Evolutionary conservation across 2,329 filamentous ascomycete species (phyloP), one percentile per base, ranked within the genome.

Genomic region (Neopestalotiopsis rosae): DNA sequence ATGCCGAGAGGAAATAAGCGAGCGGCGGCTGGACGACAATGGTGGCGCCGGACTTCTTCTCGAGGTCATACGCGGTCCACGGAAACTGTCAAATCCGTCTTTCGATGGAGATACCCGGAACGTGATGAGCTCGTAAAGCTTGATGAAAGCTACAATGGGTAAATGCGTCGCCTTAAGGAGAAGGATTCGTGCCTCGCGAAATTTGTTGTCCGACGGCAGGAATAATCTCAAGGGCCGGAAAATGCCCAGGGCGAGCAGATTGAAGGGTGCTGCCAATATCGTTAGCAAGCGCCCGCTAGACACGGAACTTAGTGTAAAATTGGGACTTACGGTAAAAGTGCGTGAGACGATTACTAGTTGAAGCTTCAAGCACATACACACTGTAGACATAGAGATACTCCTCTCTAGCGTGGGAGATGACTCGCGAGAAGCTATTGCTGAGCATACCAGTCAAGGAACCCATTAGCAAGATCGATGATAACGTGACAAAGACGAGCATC

Each of bases 301-400:
- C 61, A 4, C 9, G 1, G 14, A 30, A n/a, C 38, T 42, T 17
- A 34, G 17, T 10, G 38, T 1, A 24, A 13, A 13, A 42, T 20
- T 17, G 30, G 30, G 14, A 74, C 77, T 70, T 71, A 79, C 77
- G 90, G 74, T 91, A 91, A 76, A 92, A 92, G 79, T 92, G 89
- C 4, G 90, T 92, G 42, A 92, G 85, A 61, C 90, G 85, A 73
- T 91, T 91, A 74, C 88, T 90, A 57, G 90, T 92, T 63, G 89
- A 91, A 14, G 90, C 89, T 79, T 90, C 87, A 67, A 90, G 84
- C 72, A 90, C 90, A 77, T 90, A 90, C 65, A 89, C 86, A 72
- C 86, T 88, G 79, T 90, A 95, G 74, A 94, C 90, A 76, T 93
- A 94, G 42, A 95, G 85, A 75, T 95, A 95, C 79, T 95, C 93